These are phyloP conservation scores for Nothomitra cinnamomea DNA, from an alignment of 2,329 filamentous ascomycete genomes.

Conservation along the genomic window DNA sequence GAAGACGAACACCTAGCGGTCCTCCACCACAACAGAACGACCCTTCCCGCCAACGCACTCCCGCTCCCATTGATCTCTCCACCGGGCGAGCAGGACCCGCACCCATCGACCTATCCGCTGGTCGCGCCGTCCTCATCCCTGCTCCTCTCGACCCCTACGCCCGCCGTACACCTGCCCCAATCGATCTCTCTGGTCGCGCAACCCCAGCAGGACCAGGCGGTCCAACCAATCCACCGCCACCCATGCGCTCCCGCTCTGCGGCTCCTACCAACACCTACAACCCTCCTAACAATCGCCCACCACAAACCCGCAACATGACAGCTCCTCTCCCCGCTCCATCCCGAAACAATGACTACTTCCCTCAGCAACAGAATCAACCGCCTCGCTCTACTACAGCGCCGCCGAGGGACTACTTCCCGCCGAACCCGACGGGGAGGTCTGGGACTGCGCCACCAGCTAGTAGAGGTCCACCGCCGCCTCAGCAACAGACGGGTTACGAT, in stretches of 20 bases:
- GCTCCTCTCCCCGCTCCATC: neutral
- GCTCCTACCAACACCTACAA: neutral
- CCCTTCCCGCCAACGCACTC: no score
- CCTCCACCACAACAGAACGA: no score
- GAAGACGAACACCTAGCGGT: no score
- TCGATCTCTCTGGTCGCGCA: no score
- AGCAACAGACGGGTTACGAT: neutral
- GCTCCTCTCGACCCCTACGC: no score
- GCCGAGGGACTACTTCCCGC: neutral
- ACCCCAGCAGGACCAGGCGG: no score
- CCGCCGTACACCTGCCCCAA: no score
- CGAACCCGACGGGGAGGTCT: neutral
- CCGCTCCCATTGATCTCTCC: no score
- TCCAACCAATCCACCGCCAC: neutral
- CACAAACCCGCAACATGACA: neutral
- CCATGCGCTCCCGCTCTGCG: neutral
- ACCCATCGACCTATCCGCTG: no score
- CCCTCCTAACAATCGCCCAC: neutral
- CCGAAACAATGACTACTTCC: neutral
- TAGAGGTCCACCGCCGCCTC: neutral
- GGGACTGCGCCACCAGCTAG: neutral
- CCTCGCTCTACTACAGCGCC: neutral
- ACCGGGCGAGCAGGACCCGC: no score
- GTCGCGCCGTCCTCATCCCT: no score
- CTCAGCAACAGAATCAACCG: neutral